phyloP scores from a whole-genome alignment of 1,284 basidiomycete species.

The Apiotrichum gamsii region DNA sequence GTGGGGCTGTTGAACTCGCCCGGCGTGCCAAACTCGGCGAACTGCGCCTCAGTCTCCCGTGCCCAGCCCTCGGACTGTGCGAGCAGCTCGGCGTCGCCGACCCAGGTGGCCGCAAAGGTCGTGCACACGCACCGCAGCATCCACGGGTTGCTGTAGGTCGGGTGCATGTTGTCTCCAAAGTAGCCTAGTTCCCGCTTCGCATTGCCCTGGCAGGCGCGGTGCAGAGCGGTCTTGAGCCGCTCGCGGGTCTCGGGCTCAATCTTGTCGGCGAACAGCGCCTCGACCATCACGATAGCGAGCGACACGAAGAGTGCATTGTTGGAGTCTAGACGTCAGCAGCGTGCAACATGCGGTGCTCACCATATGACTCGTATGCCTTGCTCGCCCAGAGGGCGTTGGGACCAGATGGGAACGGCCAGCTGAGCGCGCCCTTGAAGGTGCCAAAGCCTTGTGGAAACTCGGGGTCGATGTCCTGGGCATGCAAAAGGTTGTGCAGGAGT shows the following conservation, averaged over 20 bases:
- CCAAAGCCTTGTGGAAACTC: too few species aligned
- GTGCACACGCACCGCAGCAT: conserved; percentile 14
- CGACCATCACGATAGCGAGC: conserved; percentile 16
- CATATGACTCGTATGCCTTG: conserved; percentile 18
- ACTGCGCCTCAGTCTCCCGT: conserved; percentile 7
- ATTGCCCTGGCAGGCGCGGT: conserved; percentile 9
- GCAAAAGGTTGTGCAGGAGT: conserved; percentile 6
- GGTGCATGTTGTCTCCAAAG: conserved; percentile 16
- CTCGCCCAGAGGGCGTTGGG: neutral
- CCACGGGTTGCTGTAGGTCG: conserved; percentile 17
- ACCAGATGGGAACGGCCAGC: neutral
- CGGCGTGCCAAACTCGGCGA: conserved; percentile 10
- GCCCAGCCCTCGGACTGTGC: too few species aligned
- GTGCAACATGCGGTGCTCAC: neutral
- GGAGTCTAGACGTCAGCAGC: conserved; percentile 6
- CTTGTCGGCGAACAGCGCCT: conserved; percentile 11
- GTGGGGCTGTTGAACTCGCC: conserved; percentile 21
- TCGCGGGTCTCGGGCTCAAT: conserved; percentile 1
- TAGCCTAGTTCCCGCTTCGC: conserved; percentile 2
- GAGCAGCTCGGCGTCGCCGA: too few species aligned
- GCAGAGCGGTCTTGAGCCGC: conserved; percentile 13
- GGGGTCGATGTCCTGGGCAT: too few species aligned
- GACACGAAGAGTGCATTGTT: conserved; percentile 21
- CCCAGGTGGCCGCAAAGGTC: neutral
- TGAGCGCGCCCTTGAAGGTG: conserved; percentile 7